phyloP scores from a whole-genome alignment of 2,329 filamentous ascomycete species.

The Macrophomina tecta region DNA sequence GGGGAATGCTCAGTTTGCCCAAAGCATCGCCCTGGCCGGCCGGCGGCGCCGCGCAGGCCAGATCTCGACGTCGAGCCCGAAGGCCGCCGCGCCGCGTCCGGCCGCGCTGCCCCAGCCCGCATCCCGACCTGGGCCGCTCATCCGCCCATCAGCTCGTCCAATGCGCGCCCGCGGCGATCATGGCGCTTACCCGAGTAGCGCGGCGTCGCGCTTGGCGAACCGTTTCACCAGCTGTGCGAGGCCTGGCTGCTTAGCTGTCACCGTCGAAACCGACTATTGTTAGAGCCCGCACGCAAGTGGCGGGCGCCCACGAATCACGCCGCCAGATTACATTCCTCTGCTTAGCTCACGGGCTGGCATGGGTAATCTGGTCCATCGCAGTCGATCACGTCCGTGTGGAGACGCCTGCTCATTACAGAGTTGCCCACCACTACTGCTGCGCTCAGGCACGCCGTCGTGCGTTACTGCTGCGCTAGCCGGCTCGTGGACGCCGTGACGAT shows the following conservation, averaged over 20 bases:
- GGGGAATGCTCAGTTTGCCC: slow-evolving; percentile 13
- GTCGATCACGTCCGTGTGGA: slow-evolving; percentile 17
- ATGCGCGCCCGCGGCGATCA: slow-evolving; percentile 10
- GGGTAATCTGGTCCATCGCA: background rate
- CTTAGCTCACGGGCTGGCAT: slow-evolving; percentile 12
- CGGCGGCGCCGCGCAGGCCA: background rate
- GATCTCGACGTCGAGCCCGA: background rate
- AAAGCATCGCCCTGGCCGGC: slow-evolving; percentile 17
- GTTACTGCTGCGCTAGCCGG: slow-evolving; percentile 13
- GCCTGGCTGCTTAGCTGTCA: slow-evolving; percentile 16
- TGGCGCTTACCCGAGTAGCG: slow-evolving; percentile 16
- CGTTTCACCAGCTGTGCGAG: slow-evolving; percentile 19
- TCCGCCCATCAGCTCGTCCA: slow-evolving; percentile 10
- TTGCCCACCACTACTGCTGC: background rate
- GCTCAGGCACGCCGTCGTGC: slow-evolving; percentile 7
- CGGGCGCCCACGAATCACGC: slow-evolving; percentile 12
- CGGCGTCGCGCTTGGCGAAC: slow-evolving; percentile 17
- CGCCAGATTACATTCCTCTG: slow-evolving; percentile 15
- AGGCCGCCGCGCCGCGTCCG: slow-evolving; percentile 10
- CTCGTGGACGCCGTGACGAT: slow-evolving; percentile 12
- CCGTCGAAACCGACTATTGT: slow-evolving; percentile 24
- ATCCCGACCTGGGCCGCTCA: slow-evolving; percentile 7
- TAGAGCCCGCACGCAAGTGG: slow-evolving; percentile 14
- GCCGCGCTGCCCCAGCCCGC: slow-evolving; percentile 1
- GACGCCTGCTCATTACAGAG: slow-evolving; percentile 17